Base-by-base conservation (phyloP, 2,329 filamentous ascomycete genomes). In the Septoria petroselini region DNA sequence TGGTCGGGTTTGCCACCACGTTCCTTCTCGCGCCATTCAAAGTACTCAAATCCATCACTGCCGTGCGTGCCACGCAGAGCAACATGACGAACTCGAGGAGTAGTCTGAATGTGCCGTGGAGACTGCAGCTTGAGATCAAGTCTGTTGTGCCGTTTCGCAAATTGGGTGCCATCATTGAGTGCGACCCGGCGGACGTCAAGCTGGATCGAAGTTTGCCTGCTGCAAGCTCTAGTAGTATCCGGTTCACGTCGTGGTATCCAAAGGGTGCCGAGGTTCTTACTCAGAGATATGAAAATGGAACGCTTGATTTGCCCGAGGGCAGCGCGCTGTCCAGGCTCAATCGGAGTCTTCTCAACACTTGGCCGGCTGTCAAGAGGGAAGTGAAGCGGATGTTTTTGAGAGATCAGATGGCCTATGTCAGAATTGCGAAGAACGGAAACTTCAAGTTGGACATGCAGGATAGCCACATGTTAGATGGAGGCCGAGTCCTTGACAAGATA, bases 391-490 rank as follows among this genome's bases (percentile, higher is more conserved):
- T 65, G 58, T 63, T 57, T 33, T 38, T 58, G 11, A 48, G 63
- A 18, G 61, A 65, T 15, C 58, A 62, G 2, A 60, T 66, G 48
- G 55, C 58, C 1, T 59, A 61, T 41, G 33, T 65, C 9, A 50
- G 54, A 3, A 41, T 62, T 14, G 40, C 48, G 7, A 46, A 53
- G 2, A 48, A 50, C 12, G 54, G 58, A 2, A 60, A 48, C 15
- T 64, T 55, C 53, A 65, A 65, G 41, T 34, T 66, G 12, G 62
- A 66, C 53, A 46, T 66, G 25, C 62, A 63, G 21, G 33, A 51
- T 15, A 57, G 54, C 41, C 48, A 56, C 34, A 39, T 65, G 30
- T 47, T 66, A 19, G 61, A 66, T 18, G 27, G 39, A 4, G 63
- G 63, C 1, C 33, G n/a, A 30, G 41, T 53, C 25, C 19, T 53